These are phyloP conservation scores for Ordospora colligata DNA, from an alignment of 371 early-diverging fungal species.

Conservation along the genomic window DNA sequence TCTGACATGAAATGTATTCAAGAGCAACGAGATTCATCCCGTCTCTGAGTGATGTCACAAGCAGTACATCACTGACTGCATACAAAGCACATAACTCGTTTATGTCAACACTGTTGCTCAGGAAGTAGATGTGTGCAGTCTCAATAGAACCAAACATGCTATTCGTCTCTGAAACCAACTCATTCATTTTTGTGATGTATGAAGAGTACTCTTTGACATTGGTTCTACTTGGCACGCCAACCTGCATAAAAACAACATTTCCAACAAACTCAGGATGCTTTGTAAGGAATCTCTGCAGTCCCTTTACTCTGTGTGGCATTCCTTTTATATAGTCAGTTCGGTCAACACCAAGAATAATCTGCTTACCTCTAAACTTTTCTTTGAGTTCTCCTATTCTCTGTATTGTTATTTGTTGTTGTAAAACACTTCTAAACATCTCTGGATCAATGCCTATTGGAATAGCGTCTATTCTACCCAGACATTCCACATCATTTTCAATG, in stretches of 20 bases:
- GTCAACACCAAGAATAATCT: conserved; percentile 92
- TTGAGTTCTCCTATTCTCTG: conserved; percentile 69
- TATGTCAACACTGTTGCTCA: conserved; percentile 85
- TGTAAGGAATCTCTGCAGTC: conserved; percentile 77
- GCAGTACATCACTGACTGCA: conserved; percentile 80
- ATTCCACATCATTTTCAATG: conserved; percentile 59
- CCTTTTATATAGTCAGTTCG: conserved; percentile 99
- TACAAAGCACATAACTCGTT: conserved; percentile 88
- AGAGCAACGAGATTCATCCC: conserved; percentile 98
- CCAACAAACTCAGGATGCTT: conserved; percentile 81
- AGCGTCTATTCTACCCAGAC: conserved; percentile 56
- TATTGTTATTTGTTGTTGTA: conserved; percentile 66
- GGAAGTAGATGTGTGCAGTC: conserved; percentile 86
- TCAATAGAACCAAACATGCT: conserved; percentile 85
- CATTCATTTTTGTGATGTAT: conserved; percentile 75
- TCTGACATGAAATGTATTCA: conserved; percentile 82
- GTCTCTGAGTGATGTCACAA: conserved; percentile 90
- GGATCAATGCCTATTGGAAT: conserved; percentile 99
- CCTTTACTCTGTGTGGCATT: conserved; percentile 92
- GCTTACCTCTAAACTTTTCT: conserved; percentile 73
- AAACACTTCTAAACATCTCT: conserved; percentile 69
- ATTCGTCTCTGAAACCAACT: conserved; percentile 86
- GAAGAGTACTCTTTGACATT: conserved; percentile 90
- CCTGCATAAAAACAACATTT: conserved; percentile 76
- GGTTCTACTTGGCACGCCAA: conserved; percentile 84